Percentiles rank a stretch among this genome's conserved stretches.
phyloP scores from a whole-genome alignment of 2,329 filamentous ascomycete genomes.

The Massarina eburnea region DNA sequence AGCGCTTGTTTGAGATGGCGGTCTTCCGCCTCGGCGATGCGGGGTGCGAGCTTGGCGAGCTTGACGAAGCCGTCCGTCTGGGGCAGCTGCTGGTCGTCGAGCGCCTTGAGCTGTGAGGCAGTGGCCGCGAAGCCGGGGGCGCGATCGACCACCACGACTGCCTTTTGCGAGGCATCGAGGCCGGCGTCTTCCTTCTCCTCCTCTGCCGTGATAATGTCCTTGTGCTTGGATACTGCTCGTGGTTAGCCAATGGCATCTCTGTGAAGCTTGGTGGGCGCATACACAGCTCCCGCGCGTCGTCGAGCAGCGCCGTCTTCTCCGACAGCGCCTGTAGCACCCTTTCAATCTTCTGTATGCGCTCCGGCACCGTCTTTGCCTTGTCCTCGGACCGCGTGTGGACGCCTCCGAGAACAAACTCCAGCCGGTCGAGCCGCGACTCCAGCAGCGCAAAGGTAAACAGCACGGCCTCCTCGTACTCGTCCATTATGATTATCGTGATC shows the following conservation, averaged over 20 bases:
- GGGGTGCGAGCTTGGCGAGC: slow-evolving; percentile 60
- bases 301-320: slow-evolving; percentile 42
- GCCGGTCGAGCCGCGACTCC: slow-evolving; percentile 47
- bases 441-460: slow-evolving; percentile 48
- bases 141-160: slow-evolving; percentile 48
- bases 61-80: slow-evolving; percentile 50
- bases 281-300: slow-evolving; percentile 46
- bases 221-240: slow-evolving; percentile 42
- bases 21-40: slow-evolving; percentile 63
- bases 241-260: slow-evolving; percentile 14
- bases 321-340: slow-evolving; percentile 42
- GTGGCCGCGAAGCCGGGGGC: slow-evolving; percentile 46
- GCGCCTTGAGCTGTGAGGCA: slow-evolving; percentile 47
- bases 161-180: slow-evolving; percentile 26
- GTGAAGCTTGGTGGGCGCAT: slow-evolving; percentile 4
- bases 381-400: slow-evolving; percentile 18
- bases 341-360: slow-evolving; percentile 43
- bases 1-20: slow-evolving; percentile 63
- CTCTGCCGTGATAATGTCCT: slow-evolving; percentile 40
- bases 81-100: slow-evolving; percentile 48
- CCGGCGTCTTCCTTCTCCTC: slow-evolving; percentile 20
- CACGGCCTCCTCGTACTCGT: slow-evolving; percentile 43
- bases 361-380: slow-evolving; percentile 31
- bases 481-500: too few relatives aligned
- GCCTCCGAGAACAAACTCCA: slow-evolving; percentile 48